phyloP scores from a whole-genome alignment of 345 rosid species.

The Eucalyptus polybractea region DNA sequence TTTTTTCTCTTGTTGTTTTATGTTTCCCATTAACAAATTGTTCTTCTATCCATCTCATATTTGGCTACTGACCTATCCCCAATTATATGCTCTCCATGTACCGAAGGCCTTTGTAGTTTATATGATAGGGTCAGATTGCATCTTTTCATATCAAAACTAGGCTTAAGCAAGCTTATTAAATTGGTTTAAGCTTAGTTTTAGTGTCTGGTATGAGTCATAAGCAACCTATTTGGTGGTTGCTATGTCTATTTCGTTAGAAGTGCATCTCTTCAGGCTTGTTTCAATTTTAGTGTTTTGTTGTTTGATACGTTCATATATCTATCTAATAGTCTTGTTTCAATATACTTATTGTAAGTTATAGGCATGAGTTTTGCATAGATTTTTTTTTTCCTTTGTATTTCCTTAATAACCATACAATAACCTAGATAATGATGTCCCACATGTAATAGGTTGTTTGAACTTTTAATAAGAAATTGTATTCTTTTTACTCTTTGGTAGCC shows the following conservation, averaged over 20 bases:
- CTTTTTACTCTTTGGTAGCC: neutral
- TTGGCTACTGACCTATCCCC: neutral
- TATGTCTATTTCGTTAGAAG: neutral
- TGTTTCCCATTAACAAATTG: neutral
- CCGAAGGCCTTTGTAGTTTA: neutral
- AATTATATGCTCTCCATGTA: neutral
- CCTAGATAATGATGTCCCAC: too few species aligned
- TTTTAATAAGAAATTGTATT: neutral
- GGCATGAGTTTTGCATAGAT: neutral
- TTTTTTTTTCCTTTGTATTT: neutral
- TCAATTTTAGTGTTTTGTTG: neutral
- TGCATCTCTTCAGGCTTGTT: neutral
- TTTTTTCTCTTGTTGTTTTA: neutral
- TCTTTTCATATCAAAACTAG: neutral
- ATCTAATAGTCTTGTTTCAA: slow-evolving; percentile 42
- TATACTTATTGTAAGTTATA: neutral
- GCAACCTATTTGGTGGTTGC: neutral
- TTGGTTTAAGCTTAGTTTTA: neutral
- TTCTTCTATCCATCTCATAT: neutral
- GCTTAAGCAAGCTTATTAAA: neutral
- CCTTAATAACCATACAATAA: neutral
- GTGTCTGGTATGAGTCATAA: neutral
- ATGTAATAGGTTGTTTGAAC: neutral
- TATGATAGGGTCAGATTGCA: neutral
- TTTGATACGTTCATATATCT: slow-evolving; percentile 57